Base-by-base conservation (phyloP, 2,329 filamentous ascomycete genomes). In the Trichophyton mentagrophytes region DNA sequence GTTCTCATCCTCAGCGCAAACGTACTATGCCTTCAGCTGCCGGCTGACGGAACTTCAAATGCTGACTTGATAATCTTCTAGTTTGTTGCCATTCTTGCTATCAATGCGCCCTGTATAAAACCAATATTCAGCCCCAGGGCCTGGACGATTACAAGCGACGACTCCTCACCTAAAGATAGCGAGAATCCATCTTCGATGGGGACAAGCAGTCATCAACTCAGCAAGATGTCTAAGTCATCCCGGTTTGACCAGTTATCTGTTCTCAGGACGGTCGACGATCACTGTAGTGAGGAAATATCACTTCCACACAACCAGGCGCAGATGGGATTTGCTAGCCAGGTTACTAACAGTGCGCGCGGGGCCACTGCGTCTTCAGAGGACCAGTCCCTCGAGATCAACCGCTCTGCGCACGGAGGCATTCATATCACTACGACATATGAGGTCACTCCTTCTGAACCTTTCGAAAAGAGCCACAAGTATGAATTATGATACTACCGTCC, bases 81-180 rank as follows among this genome's bases (percentile, higher is more conserved):
- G 71, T 77, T 78, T 47, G 71, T 77, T 36, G 75, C 69, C n/a
- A 74, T 77, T 57, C 71, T 78, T 40, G 74, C 73, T 53, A 72
- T 76, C 57, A 77, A 76, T 60, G 69, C 72, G n/a, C 72, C 75
- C 1, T 69, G 69, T 20, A 76, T 77, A 61, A 76, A 74, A 36
- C 73, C 74, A 1, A 66, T 76, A 13, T 75, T 77, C 67, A 57
- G 33, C 30, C 25, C 33, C 44, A 57, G 22, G 40, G 44, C 38
- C 44, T 59, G 47, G 49, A 44, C 22, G 33, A 47, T n/a, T 13
- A 61, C 59, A 42, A 51, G 57, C 27, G 36, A 42, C 5, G 38
- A 44, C 15, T 27, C 58, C 25, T 7, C 33, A 44, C 55, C 61
- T 47, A 33, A 17, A 61, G 33, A 59, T 61, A 30, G 40, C 61